Evolutionary conservation across 768 basidiomycete species (phyloP).

Genomic region (Russula vinacea): DNA sequence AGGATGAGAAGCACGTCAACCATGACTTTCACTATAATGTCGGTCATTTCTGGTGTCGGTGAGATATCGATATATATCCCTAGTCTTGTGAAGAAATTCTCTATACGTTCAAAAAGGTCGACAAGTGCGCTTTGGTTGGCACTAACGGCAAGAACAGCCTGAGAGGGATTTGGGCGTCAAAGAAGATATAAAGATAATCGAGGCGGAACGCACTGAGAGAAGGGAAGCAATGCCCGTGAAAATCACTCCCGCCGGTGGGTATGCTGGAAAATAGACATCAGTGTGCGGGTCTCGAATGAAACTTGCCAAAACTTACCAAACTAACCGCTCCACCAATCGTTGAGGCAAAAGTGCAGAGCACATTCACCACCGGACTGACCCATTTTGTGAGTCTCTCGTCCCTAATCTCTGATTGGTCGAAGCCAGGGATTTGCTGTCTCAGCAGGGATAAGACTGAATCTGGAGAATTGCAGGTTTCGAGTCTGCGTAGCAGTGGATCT

Average conservation of each 20-base stretch:
- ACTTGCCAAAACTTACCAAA: not conserved
- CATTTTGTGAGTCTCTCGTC: not conserved
- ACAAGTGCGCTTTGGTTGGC: not conserved
- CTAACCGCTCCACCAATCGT: not conserved
- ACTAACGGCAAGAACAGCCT: not conserved
- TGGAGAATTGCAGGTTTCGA: not conserved
- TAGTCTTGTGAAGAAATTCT: not conserved
- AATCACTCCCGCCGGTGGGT: not conserved
- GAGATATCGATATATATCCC: not conserved
- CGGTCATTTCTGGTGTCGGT: not conserved
- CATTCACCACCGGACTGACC: not conserved
- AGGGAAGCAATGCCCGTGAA: conserved; percentile 5
- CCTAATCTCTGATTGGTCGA: not conserved
- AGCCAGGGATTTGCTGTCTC: not conserved
- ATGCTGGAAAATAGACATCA: not conserved
- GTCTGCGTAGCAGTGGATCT: not conserved
- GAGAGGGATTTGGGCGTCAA: too few relatives aligned
- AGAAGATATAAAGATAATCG: too few relatives aligned
- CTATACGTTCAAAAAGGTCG: not conserved
- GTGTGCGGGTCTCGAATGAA: not conserved
- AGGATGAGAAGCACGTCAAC: not conserved
- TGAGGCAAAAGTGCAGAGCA: not conserved
- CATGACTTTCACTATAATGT: not conserved
- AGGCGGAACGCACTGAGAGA: not conserved
- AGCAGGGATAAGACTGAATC: not conserved